Evolutionary conservation across 2,329 filamentous ascomycete species (phyloP).

Genomic region (Fusarium gaditjirri): DNA sequence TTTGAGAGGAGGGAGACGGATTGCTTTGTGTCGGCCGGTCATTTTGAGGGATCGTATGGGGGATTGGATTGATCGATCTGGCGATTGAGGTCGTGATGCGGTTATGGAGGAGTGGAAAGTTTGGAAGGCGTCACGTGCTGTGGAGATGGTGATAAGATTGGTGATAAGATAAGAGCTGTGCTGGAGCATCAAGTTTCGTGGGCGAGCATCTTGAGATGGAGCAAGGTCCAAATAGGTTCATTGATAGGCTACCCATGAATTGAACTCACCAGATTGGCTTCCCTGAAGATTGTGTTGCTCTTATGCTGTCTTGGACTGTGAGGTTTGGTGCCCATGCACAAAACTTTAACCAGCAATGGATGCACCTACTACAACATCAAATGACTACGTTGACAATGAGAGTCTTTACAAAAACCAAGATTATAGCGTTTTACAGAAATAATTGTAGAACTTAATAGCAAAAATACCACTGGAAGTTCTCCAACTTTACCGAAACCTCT

Average conservation of each 20-base stretch:
- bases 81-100: slow-evolving; percentile 10
- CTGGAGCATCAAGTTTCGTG: not conserved
- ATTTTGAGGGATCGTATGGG: slow-evolving; percentile 47
- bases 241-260: no score
- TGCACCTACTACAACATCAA: not conserved
- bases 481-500: accelerated
- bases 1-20: slow-evolving; percentile 68
- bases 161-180: slow-evolving; percentile 12
- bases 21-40: slow-evolving; percentile 60
- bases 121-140: slow-evolving; percentile 41
- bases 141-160: not conserved
- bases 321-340: not conserved
- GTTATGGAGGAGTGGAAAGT: slow-evolving; percentile 33
- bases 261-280: accelerated
- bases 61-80: not conserved
- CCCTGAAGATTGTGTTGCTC: accelerated
- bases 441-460: accelerated
- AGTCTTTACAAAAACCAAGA: not conserved
- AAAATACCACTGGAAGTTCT: not conserved
- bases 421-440: not conserved
- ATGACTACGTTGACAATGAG: not conserved
- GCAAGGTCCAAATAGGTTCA: no score
- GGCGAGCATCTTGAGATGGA: not conserved
- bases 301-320: not conserved
- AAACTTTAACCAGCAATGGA: not conserved